phyloP scores from a whole-genome alignment of 2,329 filamentous ascomycete genomes.

The Pseudocercospora pini-densiflorae region DNA sequence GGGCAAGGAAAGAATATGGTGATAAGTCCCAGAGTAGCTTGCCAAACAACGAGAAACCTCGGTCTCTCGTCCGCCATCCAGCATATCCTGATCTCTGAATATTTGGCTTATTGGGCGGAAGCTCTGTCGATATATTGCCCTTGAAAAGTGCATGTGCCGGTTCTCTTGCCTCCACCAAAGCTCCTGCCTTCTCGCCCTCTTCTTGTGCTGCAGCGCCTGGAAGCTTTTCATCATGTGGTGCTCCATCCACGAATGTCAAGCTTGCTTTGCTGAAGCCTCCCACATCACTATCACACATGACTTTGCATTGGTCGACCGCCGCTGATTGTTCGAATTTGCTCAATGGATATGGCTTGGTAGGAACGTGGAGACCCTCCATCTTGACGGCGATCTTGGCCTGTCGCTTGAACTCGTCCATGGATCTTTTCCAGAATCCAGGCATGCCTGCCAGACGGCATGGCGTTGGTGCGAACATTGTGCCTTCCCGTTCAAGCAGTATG shows the following conservation, averaged over 20 bases:
- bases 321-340: conserved; percentile 63
- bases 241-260: conserved; percentile 63
- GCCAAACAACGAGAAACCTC: conserved; percentile 80
- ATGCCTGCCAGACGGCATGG: conserved; percentile 28
- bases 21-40: conserved; percentile 87
- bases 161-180: conserved; percentile 36
- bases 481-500: neutral
- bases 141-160: conserved; percentile 79
- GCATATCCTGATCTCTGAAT: conserved; percentile 84
- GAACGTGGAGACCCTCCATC: conserved; percentile 69
- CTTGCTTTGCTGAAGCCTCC: conserved; percentile 80
- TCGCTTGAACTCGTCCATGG: conserved; percentile 62
- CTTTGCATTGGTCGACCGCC: conserved; percentile 60
- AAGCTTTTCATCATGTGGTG: conserved; percentile 24
- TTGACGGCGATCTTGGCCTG: conserved; percentile 65
- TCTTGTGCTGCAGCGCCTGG: conserved; percentile 3
- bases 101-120: conserved; percentile 75
- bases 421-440: conserved; percentile 62
- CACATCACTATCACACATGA: conserved; percentile 83
- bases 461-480: conserved; percentile 29
- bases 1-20: conserved; percentile 81
- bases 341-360: conserved; percentile 67
- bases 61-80: conserved; percentile 83
- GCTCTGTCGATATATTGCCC: conserved; percentile 82
- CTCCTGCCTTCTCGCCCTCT: conserved; percentile 22